Percentiles rank a stretch among this genome's conserved stretches.
phyloP scores from a whole-genome alignment of 495 filamentous ascomycete genomes.

The Neurospora sublineolata region DNA sequence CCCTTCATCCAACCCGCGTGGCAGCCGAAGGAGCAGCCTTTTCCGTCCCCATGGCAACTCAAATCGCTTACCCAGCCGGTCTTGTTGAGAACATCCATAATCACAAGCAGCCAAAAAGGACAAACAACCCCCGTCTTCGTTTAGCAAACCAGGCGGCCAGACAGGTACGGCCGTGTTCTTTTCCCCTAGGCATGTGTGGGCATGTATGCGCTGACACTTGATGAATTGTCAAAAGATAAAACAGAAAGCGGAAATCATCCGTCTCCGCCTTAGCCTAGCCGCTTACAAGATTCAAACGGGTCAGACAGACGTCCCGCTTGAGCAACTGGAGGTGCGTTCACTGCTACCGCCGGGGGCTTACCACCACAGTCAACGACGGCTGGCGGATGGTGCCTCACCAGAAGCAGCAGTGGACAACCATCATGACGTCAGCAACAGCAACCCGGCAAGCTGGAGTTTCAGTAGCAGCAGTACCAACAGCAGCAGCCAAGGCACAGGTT shows the following conservation, averaged over 20 bases:
- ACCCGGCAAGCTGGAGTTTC: neutral
- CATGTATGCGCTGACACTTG: neutral
- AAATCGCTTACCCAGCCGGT: neutral
- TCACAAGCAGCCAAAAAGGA: neutral
- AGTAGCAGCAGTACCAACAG: neutral
- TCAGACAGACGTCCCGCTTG: constrained; percentile 39
- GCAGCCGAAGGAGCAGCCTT: neutral
- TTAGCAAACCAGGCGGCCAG: neutral
- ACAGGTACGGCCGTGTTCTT: neutral
- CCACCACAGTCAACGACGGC: neutral
- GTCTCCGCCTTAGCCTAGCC: constrained; percentile 38
- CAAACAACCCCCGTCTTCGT: constrained; percentile 2
- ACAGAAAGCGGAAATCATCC: constrained; percentile 39
- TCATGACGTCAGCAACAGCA: neutral
- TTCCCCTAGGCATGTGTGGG: neutral
- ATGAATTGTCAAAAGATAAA: neutral
- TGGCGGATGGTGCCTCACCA: neutral
- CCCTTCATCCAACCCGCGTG: neutral
- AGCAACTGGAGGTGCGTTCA: constrained; percentile 23
- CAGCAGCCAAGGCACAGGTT: neutral
- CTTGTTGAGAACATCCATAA: neutral
- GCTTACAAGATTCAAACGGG: constrained; percentile 43
- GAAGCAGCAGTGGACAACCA: neutral
- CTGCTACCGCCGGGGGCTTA: constrained; percentile 3
- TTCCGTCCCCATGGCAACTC: neutral